These are phyloP conservation scores for Ogataea dorogensis DNA, from an alignment of 805 yeast species.

Conservation along the genomic window DNA sequence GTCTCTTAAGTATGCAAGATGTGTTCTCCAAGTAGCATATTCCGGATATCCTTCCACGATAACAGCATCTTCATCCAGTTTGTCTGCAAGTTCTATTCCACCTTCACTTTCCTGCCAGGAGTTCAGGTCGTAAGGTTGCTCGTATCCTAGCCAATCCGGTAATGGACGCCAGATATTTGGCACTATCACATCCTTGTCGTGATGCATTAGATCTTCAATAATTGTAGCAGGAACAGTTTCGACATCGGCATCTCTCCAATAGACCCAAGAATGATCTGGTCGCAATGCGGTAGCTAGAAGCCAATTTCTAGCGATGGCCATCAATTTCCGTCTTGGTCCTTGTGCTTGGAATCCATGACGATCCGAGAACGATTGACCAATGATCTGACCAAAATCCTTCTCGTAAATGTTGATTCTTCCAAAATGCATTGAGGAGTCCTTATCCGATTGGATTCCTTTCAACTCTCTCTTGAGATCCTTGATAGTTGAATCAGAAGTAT, in stretches of 20 bases:
- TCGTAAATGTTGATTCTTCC: conserved; percentile 84
- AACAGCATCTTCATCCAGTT: conserved; percentile 85
- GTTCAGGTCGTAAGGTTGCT: conserved; percentile 77
- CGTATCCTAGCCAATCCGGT: conserved; percentile 78
- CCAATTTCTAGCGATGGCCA: conserved; percentile 97
- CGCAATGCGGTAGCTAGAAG: conserved; percentile 74
- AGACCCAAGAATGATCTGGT: conserved; percentile 91
- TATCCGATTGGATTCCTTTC: conserved; percentile 61
- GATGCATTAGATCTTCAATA: conserved; percentile 86
- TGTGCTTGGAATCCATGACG: conserved; percentile 94
- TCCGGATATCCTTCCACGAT: conserved; percentile 96
- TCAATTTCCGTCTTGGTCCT: conserved; percentile 86
- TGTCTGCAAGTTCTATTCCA: conserved; percentile 69
- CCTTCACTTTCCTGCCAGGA: conserved; percentile 83
- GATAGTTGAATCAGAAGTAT: conserved; percentile 85
- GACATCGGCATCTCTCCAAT: conserved; percentile 96
- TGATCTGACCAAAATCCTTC: conserved; percentile 87
- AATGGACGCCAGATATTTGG: conserved; percentile 89
- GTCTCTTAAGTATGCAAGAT: conserved; percentile 87
- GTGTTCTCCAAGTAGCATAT: conserved; percentile 97
- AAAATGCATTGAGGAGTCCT: conserved; percentile 57
- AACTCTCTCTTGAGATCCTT: conserved; percentile 59
- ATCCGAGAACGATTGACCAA: conserved; percentile 88
- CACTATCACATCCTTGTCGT: conserved; percentile 82
- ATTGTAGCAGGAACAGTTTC: conserved; percentile 81